Percentiles rank a stretch among this genome's conserved stretches.
Evolutionary conservation across 257 asterid genomes (phyloP).

Genomic region (Schizonepeta tenuifolia): DNA sequence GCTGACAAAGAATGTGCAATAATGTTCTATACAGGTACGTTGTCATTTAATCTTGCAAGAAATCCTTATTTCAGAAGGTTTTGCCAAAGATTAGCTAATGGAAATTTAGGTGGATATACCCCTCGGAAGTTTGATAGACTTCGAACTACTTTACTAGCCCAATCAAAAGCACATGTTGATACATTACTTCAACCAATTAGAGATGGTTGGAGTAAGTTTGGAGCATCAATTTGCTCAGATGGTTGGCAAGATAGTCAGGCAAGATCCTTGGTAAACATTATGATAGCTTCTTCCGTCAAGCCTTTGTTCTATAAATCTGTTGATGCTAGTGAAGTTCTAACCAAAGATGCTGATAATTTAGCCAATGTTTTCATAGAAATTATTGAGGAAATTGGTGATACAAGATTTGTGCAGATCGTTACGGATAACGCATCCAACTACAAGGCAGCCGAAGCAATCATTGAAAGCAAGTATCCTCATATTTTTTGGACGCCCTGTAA

Average conservation of each 20-base stretch:
- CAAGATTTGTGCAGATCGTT: background rate
- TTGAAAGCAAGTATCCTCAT: background rate
- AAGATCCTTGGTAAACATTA: background rate
- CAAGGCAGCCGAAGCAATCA: background rate
- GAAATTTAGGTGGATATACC: background rate
- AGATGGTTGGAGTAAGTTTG: background rate
- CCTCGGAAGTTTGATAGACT: background rate
- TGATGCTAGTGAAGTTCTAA: constrained; percentile 5
- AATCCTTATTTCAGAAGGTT: background rate
- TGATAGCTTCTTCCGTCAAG: background rate
- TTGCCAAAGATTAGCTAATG: background rate
- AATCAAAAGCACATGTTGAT: background rate
- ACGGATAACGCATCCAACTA: background rate
- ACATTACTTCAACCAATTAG: background rate
- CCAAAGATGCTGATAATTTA: background rate
- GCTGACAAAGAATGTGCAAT: background rate
- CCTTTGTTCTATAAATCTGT: background rate
- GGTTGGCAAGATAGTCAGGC: constrained; percentile 2
- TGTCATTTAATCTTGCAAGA: background rate
- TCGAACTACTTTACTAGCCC: background rate
- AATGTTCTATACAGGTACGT: background rate
- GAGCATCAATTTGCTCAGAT: background rate
- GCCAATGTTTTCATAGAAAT: background rate
- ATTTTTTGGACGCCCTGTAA: background rate
- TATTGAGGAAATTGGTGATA: background rate